Evolutionary conservation across 176 grass and related monocot species (phyloP).

Genomic region (Carex pumila): DNA sequence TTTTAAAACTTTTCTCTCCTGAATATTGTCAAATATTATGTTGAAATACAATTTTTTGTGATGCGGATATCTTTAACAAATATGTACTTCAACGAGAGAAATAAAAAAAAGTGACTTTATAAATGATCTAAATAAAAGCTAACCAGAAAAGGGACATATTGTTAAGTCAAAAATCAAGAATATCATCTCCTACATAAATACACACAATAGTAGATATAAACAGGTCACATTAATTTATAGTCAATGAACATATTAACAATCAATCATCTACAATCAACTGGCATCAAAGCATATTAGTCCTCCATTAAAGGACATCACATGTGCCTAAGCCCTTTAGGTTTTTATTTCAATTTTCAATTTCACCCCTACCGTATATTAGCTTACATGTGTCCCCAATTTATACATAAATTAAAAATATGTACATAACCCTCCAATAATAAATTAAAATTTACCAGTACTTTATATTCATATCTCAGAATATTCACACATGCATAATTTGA

Average conservation of each 20-base stretch:
- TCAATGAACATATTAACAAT: neutral
- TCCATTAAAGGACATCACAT: constrained; percentile 6
- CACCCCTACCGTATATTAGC: neutral
- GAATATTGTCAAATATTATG: neutral
- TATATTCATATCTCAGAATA: neutral
- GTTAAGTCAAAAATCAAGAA: neutral
- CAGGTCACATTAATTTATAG: neutral
- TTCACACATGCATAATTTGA: neutral
- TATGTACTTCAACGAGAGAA: neutral
- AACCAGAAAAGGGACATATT: constrained; percentile 2
- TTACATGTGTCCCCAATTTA: neutral
- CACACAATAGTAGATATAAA: neutral
- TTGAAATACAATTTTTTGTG: no score
- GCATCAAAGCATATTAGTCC: neutral
- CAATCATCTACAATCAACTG: neutral
- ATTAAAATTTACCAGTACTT: neutral
- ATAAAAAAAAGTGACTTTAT: neutral
- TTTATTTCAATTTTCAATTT: neutral
- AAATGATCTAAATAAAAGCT: neutral
- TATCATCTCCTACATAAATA: neutral
- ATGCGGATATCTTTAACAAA: neutral
- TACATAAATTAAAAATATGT: neutral
- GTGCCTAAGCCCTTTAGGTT: neutral
- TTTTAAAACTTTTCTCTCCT: neutral
- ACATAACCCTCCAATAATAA: neutral